Base-by-base conservation (phyloP, 1,284 basidiomycete species). In the Trichosporon sp. region DNA sequence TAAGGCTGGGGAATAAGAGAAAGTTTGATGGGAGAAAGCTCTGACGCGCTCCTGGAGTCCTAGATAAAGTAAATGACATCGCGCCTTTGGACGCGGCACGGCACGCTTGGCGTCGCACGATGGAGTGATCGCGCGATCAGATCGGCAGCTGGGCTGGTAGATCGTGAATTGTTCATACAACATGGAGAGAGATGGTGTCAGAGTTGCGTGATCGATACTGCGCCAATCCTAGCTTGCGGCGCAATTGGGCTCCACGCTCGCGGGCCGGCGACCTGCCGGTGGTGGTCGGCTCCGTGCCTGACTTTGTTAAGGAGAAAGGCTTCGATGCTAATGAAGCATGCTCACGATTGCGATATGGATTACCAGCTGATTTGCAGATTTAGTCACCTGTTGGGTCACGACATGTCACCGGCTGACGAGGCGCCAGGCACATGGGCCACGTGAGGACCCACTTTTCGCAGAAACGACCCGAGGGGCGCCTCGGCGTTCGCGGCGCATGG, bases 171-270 rank as follows among this genome's bases (percentile, higher is more conserved):
- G 47, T 51, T 51, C 7, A 6, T 51, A 23, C 27, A 31, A 32
- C 7, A n/a, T 60, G 56, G 5, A 60, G 56, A 60, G n/a, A 60
- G 56, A 60, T 60, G 56, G 56, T 60, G 56, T 60, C 56, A 60
- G 56, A 31, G 27, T 60, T 60, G 56, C 56, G 56, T 60, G 56
- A 60, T 60, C 56, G 23, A 60, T 7, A 31, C 18, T n/a, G 56
- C 56, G 31, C 56, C 56, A 60, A 60, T 51, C 38, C 18, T n/a
- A 8, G 15, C 15, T 18, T n/a, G 18, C 38, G 38, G 38, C 38
- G 5, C n/a, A 42, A 42, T n/a, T 42, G 38, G 38, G 38, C 38
- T 42, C 38, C 38, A 18, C 38, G 47, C 6, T 23, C 47, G 9
- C 9, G 2, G 47, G 23, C 47, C 47, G 47, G 47, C 47, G 47